phyloP scores from a whole-genome alignment of 495 filamentous ascomycete genomes.

The Aspergillus incahuasiensis region DNA sequence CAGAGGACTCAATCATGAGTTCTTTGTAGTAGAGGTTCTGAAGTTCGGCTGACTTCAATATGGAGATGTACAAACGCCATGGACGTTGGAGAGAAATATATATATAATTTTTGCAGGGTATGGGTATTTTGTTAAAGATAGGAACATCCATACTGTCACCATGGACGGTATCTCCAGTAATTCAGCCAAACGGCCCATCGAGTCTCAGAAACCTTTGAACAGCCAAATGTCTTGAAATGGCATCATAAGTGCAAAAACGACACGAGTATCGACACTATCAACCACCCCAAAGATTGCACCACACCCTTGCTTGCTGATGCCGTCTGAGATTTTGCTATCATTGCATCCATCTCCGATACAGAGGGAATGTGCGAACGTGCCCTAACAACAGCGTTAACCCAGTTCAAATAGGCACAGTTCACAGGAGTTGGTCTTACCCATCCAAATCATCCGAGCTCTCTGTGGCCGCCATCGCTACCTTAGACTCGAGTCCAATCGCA shows the following conservation, averaged over 20 bases:
- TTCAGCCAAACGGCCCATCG: too few species aligned
- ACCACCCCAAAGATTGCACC: neutral
- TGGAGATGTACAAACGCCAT: too few species aligned
- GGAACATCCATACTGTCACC: too few species aligned
- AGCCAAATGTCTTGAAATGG: neutral
- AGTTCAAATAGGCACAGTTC: neutral
- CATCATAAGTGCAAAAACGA: constrained; percentile 6
- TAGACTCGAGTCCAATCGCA: neutral
- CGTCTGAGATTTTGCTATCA: constrained; percentile 6
- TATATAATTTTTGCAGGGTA: too few species aligned
- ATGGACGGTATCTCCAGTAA: too few species aligned
- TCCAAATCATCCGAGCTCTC: neutral
- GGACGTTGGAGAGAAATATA: too few species aligned
- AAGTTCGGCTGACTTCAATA: too few species aligned
- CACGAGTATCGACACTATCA: constrained; percentile 1
- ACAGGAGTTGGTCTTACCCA: neutral
- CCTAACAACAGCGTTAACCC: constrained; percentile 1
- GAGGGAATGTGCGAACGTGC: constrained; percentile 6
- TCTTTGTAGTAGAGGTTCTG: too few species aligned
- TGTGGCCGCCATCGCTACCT: neutral
- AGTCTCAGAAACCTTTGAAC: too few species aligned
- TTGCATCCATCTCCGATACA: constrained; percentile 1
- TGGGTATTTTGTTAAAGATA: too few species aligned
- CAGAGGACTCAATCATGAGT: too few species aligned
- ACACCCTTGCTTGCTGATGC: constrained; percentile 5